Conservation (phyloP, 257 asterid species). For the Fraxinus americana region DNA sequence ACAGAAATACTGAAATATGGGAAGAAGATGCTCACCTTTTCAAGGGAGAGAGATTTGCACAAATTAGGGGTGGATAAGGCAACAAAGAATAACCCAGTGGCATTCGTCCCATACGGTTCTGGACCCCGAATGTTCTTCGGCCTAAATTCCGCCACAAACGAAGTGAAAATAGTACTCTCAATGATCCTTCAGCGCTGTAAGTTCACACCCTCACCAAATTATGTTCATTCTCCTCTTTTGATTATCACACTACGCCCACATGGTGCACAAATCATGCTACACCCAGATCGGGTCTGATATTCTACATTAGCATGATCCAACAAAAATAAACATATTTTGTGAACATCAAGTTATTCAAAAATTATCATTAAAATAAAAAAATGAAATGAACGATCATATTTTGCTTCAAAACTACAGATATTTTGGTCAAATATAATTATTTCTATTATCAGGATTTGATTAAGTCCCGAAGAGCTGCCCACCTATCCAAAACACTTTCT, state of each 20-base stretch:
- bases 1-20: conserved; percentile 39
- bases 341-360: not conserved
- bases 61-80: conserved; percentile 38
- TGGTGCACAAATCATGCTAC: not conserved
- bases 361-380: not conserved
- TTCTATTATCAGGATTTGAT: not conserved
- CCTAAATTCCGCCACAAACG: conserved; percentile 42
- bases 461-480: not conserved
- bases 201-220: conserved; percentile 24
- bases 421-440: not conserved
- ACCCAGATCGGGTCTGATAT: not conserved
- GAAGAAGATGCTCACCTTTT: conserved; percentile 45
- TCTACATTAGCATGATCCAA: not conserved
- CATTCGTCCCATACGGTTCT: conserved; percentile 41
- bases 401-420: not conserved
- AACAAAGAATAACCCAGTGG: conserved; percentile 44
- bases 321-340: not conserved
- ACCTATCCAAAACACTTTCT: not conserved
- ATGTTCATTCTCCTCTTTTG: not conserved
- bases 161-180: conserved; percentile 41
- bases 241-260: not conserved
- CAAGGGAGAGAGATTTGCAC: conserved; percentile 44
- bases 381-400: not conserved
- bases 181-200: conserved; percentile 47
- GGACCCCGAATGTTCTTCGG: conserved; percentile 47